These are phyloP conservation scores for Trifolium dubium DNA, from an alignment of 306 rosid genomes.

Conservation along the genomic window DNA sequence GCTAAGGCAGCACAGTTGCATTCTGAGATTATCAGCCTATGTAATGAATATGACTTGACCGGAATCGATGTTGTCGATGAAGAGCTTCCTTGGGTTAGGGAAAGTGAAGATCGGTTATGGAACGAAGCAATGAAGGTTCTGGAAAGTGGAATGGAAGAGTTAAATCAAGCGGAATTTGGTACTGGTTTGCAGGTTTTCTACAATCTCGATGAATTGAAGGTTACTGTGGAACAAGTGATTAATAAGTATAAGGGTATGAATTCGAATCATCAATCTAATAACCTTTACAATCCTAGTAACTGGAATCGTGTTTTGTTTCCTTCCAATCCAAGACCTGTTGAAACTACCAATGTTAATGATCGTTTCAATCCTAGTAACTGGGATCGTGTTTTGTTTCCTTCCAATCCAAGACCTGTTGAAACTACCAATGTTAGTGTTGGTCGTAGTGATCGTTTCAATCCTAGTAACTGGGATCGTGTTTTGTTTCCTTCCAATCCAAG, in stretches of 20 bases:
- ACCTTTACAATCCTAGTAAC: no score
- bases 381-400: no score
- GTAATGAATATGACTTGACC: constrained; percentile 69
- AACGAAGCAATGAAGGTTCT: constrained; percentile 83
- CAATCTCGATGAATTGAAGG: constrained; percentile 84
- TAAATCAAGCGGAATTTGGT: constrained; percentile 98
- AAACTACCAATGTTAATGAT: no score
- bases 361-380: no score
- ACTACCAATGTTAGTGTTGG: no score
- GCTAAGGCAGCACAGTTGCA: constrained; percentile 93
- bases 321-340: no score
- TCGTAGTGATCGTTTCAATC: no score
- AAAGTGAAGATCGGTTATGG: constrained; percentile 73
- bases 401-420: no score
- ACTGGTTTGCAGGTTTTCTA: constrained; percentile 95
- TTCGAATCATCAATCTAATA: neutral
- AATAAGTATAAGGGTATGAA: constrained; percentile 69
- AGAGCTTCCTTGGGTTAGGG: constrained; percentile 76
- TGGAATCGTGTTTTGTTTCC: no score
- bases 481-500: no score
- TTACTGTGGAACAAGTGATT: constrained; percentile 74
- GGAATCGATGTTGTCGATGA: constrained; percentile 80
- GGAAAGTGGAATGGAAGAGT: constrained; percentile 91
- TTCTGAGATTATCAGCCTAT: constrained; percentile 74
- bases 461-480: no score